Evolutionary conservation across 1,139 yeast genomes (phyloP).

Genomic region (Pneumocystis carinii): DNA sequence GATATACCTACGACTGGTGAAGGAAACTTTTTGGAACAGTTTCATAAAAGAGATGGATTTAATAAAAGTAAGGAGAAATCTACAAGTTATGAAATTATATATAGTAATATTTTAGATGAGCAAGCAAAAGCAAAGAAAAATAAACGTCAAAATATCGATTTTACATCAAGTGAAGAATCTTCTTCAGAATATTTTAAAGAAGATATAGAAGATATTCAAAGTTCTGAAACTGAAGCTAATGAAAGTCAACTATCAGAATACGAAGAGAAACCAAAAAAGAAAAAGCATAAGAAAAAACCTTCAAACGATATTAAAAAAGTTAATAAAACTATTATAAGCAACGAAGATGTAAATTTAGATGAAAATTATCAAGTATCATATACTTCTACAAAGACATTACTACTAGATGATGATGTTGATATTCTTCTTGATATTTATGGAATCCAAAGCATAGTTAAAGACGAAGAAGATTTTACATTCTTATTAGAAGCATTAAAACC

Average conservation of each 20-base stretch:
- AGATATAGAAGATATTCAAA: not conserved
- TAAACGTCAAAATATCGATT: not conserved
- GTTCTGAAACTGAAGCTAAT: not conserved
- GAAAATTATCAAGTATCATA: not conserved
- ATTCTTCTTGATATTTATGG: constrained; percentile 34
- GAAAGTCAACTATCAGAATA: constrained; percentile 11
- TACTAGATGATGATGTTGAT: constrained; percentile 24
- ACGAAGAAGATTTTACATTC: constrained; percentile 54
- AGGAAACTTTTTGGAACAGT: not conserved
- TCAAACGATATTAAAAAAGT: constrained; percentile 6
- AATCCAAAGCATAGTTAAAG: constrained; percentile 45
- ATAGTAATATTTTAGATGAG: not conserved
- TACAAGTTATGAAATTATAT: not conserved
- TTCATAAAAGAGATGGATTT: not conserved
- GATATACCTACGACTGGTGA: not conserved
- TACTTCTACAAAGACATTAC: not conserved
- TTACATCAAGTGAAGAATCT: not conserved
- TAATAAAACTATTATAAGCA: not conserved
- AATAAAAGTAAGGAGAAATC: not conserved
- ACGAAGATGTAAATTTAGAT: not conserved
- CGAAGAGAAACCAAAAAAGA: constrained; percentile 29
- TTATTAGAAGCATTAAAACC: constrained; percentile 31
- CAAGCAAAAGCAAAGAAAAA: not conserved
- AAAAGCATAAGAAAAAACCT: constrained; percentile 16
- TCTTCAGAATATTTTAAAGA: not conserved